Base-by-base conservation (phyloP, 2,329 filamentous ascomycete genomes). In the Apiospora rasikravindrae region DNA sequence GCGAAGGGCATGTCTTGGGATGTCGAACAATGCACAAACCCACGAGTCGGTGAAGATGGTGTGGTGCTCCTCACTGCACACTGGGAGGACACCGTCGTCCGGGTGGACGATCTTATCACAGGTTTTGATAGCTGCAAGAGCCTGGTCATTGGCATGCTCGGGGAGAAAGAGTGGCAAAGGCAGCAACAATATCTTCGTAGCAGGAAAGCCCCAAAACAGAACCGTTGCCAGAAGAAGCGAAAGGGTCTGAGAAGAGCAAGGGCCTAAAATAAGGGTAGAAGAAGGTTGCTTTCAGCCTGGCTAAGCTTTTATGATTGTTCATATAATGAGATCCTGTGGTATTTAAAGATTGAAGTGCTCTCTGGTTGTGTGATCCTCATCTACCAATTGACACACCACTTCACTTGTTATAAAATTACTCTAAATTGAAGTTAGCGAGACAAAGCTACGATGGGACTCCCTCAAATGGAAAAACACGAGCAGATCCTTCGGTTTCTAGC, bases 331-430 rank as follows among this genome's bases (percentile, higher is more conserved):
- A 51, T 51, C 7, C n/a, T 51, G n/a, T 51, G 47, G 47, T 51
- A 51, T 24, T 51, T 51, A 51, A 51, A 51, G 47, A 51, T 51
- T 51, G n/a, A 51, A 51, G 47, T 51, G n/a, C 47, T 51, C 47
- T 51, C 47, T 51, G 7, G n/a, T 51, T 51, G 11, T 11, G n/a
- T 24, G 47, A 51, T 51, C 47, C 7, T 51, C n/a, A 51, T 51
- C 47, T 51, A 51, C 47, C n/a, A 51, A 51, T 26, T 26, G n/a
- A 13, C 47, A 51, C 47, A 51, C 47, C 47, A 51, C 47, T 51
- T 51, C n/a, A 51, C n/a, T 24, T 51, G n/a, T 51, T 51, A 51
- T 11, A 8, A 51, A 51, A 51, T n/a, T 26, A 51, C 47, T 51
- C 47, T 51, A 51, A 51, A 51, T 51, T 51, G 7, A 51, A 51